phyloP scores from a whole-genome alignment of 2,329 filamentous ascomycete genomes.

The Trichoderma lentiforme region DNA sequence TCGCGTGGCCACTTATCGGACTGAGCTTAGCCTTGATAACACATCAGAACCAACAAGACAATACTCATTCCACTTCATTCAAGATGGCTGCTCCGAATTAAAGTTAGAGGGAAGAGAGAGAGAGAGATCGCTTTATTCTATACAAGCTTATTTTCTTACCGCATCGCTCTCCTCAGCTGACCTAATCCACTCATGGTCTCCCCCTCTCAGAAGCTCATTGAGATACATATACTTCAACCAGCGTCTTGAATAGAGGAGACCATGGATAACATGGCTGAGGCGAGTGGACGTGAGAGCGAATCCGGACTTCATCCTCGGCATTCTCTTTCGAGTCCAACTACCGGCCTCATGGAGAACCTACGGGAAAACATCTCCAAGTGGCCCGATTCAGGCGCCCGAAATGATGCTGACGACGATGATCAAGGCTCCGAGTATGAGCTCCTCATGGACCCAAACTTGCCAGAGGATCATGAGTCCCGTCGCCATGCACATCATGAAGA shows the following conservation, averaged over 20 bases:
- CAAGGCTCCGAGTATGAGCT: conserved; percentile 52
- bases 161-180: neutral
- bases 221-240: neutral
- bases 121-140: neutral
- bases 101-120: neutral
- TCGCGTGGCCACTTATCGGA: conserved; percentile 4
- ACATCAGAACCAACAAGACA: neutral
- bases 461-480: conserved; percentile 33
- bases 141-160: neutral
- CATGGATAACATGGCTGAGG: conserved; percentile 20
- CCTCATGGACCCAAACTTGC: conserved; percentile 52
- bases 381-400: conserved; percentile 38
- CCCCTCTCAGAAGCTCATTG: neutral
- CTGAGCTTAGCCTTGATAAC: neutral
- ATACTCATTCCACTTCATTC: neutral
- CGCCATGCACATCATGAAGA: conserved; percentile 28
- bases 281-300: conserved; percentile 24
- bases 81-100: neutral
- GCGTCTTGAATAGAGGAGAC: neutral
- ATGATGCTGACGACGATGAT: conserved; percentile 42
- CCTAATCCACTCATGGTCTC: neutral
- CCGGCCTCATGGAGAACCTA: conserved; percentile 25
- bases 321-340: conserved; percentile 29
- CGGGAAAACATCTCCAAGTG: conserved; percentile 39
- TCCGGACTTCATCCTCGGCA: conserved; percentile 26